Base-by-base conservation (phyloP, 2,329 filamentous ascomycete genomes). In the Mariannaea sp. region DNA sequence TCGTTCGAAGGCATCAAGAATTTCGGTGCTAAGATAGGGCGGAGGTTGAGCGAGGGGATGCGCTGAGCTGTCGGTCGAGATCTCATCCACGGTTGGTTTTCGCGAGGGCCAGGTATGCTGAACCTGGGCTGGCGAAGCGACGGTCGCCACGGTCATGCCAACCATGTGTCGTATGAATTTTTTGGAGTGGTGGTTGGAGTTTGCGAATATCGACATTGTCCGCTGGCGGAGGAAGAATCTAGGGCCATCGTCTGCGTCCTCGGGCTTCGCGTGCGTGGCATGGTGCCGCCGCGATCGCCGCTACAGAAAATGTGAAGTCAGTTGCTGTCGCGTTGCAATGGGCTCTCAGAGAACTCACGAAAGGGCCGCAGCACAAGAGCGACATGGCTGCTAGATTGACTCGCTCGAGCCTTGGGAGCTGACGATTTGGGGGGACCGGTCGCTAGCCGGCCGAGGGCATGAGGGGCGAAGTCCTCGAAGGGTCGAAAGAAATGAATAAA, bases 1-100 rank as follows among this genome's bases (percentile, higher is more conserved):
- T 35, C 69, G 70, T 47, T 74, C 69, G 17, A 86, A 67, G 45
- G 79, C 75, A 24, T 72, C 75, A 57, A 77, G 75, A 53, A 84
- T 77, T 20, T 74, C 71, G 33, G 76, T 73, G 49, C 74, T 81
- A 33, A 83, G 68, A 40, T 77, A 73, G 22, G 77, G 62, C 10
- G 74, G 66, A 36, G 62, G 59, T 12, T 59, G 36, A 13, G 48
- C 42, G 40, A 51, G 56, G 41, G 41, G 22, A 16, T 27, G 53
- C 14, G 52, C 49, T 6, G 60, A 62, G 56, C 56, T 61, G 24
- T 62, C 60, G 43, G 62, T 66, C 27, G 65, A 71, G 39, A 49
- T 56, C 19, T 67, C 63, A 36, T 68, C 63, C 5, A 55, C 41
- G 13, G 58, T 53, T 4, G 56, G 35, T 35, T 62, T 64, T 32